Base-by-base conservation (phyloP, 2,329 filamentous ascomycete species). In the Penicillium vulpinum region DNA sequence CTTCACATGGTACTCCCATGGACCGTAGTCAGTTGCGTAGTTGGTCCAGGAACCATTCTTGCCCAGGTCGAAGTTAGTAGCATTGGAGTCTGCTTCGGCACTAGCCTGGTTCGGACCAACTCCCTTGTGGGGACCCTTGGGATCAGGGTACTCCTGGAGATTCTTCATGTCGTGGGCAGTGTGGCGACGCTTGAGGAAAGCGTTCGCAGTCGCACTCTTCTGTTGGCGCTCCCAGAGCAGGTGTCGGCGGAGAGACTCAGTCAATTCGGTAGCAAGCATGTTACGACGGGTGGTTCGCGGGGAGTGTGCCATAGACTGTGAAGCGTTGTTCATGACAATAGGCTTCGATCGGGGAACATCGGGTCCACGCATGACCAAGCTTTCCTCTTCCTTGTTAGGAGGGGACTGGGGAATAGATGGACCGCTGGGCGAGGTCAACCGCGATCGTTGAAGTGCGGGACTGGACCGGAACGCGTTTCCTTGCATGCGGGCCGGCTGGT, bases 191-290 rank as follows among this genome's bases (percentile, higher is more conserved):
- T 96, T 95, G 56, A 96, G 82, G 53, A 93, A 90, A 1, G 92
- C 91, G 62, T 93, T 92, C 67, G 88, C 90, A 8, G 91, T 93
- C 33, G 90, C 89, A 57, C 91, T 91, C 83, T 94, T 96, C 71
- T 97, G 93, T 70, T 96, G 91, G 51, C 94, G 88, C 74, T 99
- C 94, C 90, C 91, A 96, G 16, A 97, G 84, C 16, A 99, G 86
- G 67, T 97, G 90, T 66, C 92, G 90, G 22, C 94, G 87, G 4
- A 99, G 86, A 22, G 91, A 96, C 73, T 96, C 92, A 2, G 93
- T 97, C 53, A 99, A 81, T 78, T 99, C 94, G 0, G 91, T 95
- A 9, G 91, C 89, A 55, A 99, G 83, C 94, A 99, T 99, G 75
- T 97, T 95, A 59, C 92, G 86, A 50, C 94, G 86, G 0, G 92